Base-by-base conservation (phyloP, 257 asterid genomes). In the Marsdenia floribunda region DNA sequence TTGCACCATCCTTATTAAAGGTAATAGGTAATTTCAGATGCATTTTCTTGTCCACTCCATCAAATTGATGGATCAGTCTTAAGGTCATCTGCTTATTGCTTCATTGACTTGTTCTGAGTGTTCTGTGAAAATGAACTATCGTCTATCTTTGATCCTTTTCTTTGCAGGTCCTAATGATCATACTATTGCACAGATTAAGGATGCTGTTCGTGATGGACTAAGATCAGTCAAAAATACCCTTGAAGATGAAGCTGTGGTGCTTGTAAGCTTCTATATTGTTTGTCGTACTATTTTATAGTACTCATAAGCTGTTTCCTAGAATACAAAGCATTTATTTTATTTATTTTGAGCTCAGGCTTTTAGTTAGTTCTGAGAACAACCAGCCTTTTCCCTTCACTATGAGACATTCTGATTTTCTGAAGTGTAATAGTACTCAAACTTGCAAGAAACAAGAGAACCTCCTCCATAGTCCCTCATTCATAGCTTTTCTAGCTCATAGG, bases 101-200 rank as follows among this genome's bases (percentile, higher is more conserved):
- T 58, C 57, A 16, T 33, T 59, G 12, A 64, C 65, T 37, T 38
- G 65, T 33, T 47, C 7, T 11, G 55, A 60, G 52, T 69, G 14
- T 47, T 16, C 21, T 21, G 37, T 57, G 37, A 63, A 44, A 50
- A 22, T 57, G 46, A 42, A 1, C 26, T 11, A 13, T 40, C 5
- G 35, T 24, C 18, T 81, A 70, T 77, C 73, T 21, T 75, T 64
- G 64, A 21, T 64, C 72, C 66, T 38, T 67, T 18, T 71, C 68
- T 71, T 24, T 81, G 68, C 85, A 94, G 99, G 99, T 69, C 99
- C 97, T 65, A 94, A 94, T 84, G 99, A 94, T 84, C 99, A 94
- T 63, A 94, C 99, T 61, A 94, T 94, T 81, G 99, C 99, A 82
- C 99, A 94, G 85, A 94, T 94, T 74, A 94, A 94, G 90, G 99